Evolutionary conservation across 2,329 filamentous ascomycete genomes (phyloP).

Genomic region (Microsporum audouinii): DNA sequence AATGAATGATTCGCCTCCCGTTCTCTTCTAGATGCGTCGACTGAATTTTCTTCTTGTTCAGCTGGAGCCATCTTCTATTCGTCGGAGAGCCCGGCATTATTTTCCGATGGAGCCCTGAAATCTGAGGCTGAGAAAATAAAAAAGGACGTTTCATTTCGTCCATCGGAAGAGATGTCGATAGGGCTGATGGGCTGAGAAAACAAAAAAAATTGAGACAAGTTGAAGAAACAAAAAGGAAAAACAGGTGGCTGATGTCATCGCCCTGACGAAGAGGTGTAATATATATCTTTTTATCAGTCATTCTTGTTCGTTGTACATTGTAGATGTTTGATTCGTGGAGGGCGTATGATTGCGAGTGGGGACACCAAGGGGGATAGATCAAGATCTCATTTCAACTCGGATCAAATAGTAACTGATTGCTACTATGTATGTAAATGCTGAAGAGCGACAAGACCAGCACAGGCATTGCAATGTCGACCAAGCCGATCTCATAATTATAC

Average conservation of each 20-base stretch:
- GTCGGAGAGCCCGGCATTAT: neutral
- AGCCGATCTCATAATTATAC: neutral
- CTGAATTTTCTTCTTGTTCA: neutral
- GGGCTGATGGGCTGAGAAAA: conserved; percentile 1
- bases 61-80: neutral
- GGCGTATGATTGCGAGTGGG: neutral
- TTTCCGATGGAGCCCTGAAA: neutral
- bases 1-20: too few relatives aligned
- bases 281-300: neutral
- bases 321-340: neutral
- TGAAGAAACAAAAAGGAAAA: neutral
- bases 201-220: neutral
- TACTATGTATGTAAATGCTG: neutral
- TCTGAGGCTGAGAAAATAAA: neutral
- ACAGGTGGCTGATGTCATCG: neutral
- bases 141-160: neutral
- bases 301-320: neutral
- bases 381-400: neutral
- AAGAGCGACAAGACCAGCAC: neutral
- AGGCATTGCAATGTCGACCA: neutral
- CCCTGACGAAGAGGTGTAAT: neutral
- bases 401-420: neutral
- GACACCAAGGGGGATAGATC: neutral
- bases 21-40: neutral
- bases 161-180: neutral